Percentiles rank a stretch among this genome's conserved stretches.
phyloP scores from a whole-genome alignment of 139 green algal species.

The Dunaliella sp. region DNA sequence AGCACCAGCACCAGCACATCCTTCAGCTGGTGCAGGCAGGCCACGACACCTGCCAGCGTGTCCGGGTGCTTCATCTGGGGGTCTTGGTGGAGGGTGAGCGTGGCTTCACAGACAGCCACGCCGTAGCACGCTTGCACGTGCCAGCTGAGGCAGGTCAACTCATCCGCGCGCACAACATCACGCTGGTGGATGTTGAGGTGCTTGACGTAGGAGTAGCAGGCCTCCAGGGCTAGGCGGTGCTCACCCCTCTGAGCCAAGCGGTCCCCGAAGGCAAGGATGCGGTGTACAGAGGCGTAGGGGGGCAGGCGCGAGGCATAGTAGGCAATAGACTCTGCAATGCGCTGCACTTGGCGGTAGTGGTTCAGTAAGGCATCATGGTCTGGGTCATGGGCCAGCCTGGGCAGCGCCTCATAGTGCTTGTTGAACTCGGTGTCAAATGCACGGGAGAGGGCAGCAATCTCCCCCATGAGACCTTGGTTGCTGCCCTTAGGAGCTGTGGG shows the following conservation, averaged over 20 bases:
- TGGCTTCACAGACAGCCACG: constrained; percentile 31
- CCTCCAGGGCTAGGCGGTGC: constrained; percentile 36
- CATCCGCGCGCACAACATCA: constrained; percentile 31
- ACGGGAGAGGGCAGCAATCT: constrained; percentile 32
- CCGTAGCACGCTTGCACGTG: constrained; percentile 48
- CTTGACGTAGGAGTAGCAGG: constrained; percentile 35
- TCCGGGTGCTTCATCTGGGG: constrained; percentile 34
- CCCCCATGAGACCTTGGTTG: constrained; percentile 25
- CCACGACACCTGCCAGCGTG: constrained; percentile 33
- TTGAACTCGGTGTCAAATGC: constrained; percentile 46
- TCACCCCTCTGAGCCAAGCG: constrained; percentile 26
- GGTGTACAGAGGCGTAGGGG: constrained; percentile 34
- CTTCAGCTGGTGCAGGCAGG: constrained; percentile 35
- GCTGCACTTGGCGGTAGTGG: constrained; percentile 33
- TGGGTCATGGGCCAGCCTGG: constrained; percentile 1
- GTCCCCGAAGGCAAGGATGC: constrained; percentile 38
- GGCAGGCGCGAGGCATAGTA: constrained; percentile 48
- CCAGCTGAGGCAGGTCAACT: constrained; percentile 15
- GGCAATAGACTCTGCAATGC: constrained; percentile 35
- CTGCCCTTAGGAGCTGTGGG: neutral
- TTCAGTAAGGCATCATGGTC: constrained; percentile 45
- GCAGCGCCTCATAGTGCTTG: constrained; percentile 34
- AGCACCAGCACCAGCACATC: constrained; percentile 35
- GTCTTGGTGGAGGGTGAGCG: constrained; percentile 26
- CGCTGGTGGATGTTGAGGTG: constrained; percentile 28